Evolutionary conservation across 345 rosid genomes (phyloP), one percentile per base, ranked within the genome.

Genomic region (Eucalyptus cloeziana): DNA sequence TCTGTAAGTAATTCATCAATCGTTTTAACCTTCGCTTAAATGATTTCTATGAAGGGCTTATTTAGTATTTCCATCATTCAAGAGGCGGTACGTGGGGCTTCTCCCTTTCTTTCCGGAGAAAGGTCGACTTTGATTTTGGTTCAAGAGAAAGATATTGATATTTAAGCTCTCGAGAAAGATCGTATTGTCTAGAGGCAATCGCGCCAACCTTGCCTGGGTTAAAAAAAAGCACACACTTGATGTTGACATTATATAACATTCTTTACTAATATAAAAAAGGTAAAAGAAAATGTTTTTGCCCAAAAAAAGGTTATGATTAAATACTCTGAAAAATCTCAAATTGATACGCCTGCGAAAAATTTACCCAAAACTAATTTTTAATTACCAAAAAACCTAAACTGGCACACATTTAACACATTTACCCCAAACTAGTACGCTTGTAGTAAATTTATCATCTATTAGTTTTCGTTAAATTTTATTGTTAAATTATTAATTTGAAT

Each of bases 321-420:
- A 52, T 52, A 52, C 0, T 0, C 0, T 52, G 0, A 7, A 52
- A 52, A 52, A 21, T 0, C 0, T 0, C 0, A 52, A 52, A 52
- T 21, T 3, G 0, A 0, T 52, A 19, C 1, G 21, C 25, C 0
- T 19, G 19, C 0, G 0, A 52, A 1, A 52, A 52, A 52, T 52
- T 52, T 52, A 19, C 0, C 0, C 0, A 52, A 52, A 19, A 52
- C 2, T 19, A 52, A 3, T 52, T 17, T 51, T 52, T 52, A 0
- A 52, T 10, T 2, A 52, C 1, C 2, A 52, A 52, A 52, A 52
- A 19, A 19, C 4, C 0, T 21, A 19, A 52, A 52, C 0, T 1
- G 0, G 21, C 8, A 52, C 1, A 52, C 21, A 0, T 52, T 52
- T 7, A 5, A 52, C 10, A 21, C 1, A 52, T 52, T 52, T 52